Conservation (phyloP, 2,329 filamentous ascomycete species). For the Penicillium freii region DNA sequence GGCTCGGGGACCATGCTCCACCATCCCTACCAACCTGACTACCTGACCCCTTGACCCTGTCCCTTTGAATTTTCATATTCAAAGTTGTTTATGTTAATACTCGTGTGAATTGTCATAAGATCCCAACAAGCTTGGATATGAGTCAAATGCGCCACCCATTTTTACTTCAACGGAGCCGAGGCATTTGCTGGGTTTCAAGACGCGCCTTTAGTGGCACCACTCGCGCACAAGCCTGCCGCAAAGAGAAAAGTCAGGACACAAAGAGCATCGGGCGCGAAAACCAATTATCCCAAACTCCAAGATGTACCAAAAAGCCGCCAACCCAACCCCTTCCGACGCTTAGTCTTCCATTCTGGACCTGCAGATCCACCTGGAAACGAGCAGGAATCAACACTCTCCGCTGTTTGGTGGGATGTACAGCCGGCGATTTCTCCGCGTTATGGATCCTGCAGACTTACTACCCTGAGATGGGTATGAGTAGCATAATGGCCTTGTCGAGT, state of each 20-base stretch:
- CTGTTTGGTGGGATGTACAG: slow-evolving; percentile 56
- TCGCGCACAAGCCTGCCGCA: background rate
- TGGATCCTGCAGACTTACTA: slow-evolving; percentile 54
- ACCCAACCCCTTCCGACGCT: background rate
- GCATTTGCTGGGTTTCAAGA: background rate
- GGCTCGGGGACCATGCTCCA: slow-evolving; percentile 1
- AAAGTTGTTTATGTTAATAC: background rate
- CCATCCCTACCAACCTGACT: background rate
- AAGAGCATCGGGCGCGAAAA: background rate
- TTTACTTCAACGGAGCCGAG: background rate
- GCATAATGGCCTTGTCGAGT: slow-evolving; percentile 56
- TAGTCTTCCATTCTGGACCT: slow-evolving; percentile 37
- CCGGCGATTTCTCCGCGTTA: slow-evolving; percentile 57
- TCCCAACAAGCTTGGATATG: background rate
- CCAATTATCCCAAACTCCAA: background rate
- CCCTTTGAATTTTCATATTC: background rate
- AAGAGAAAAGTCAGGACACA: background rate
- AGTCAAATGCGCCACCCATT: background rate
- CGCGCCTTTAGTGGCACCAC: slow-evolving; percentile 1
- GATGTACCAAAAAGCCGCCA: background rate
- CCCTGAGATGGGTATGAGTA: slow-evolving; percentile 48
- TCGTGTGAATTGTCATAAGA: background rate
- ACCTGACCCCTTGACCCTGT: background rate
- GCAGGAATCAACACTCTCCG: slow-evolving; percentile 55
- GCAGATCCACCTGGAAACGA: slow-evolving; percentile 47